Evolutionary conservation across 129 eudicot genomes (phyloP), one percentile per base, ranked within the genome.

Genomic region (Scalesia atractyloides): DNA sequence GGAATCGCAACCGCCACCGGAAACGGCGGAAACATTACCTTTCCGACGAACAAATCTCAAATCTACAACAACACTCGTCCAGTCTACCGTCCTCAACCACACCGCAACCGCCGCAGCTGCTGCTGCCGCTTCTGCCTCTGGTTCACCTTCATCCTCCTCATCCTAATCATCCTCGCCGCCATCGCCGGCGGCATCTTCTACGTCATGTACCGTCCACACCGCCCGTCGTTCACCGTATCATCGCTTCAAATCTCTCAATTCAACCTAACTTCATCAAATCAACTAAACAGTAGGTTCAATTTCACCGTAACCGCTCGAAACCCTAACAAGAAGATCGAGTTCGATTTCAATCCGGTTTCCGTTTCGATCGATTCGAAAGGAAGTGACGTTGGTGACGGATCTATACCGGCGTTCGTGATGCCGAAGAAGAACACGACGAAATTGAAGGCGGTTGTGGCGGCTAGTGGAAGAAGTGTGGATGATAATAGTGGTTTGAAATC

Each of bases 181-280:
- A n/a, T 80, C 50, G 76, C 88, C 67, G 94, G 76, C 60, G 86
- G 87, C 36, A 79, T 83, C 3, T 66, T 92, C n/a, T 92, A 80
- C 80, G 84, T 78, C 61, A 37, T 92, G 14, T 92, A 86, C 83
- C 97, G 96, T 15, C 97, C 97, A 0, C 93, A 86, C 52, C 90
- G 90, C 0, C 97, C 96, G 13, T 62, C 83, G 4, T 91, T 86
- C 82, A 16, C 91, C 13, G 84, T 91, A 5, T 70, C 91, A 12
- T 78, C 96, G 0, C 89, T 91, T 59, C 89, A 84, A 33, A 69
- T 91, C 72, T 68, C 86, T 0, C 83, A 78, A 30, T 84, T 91
- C 80, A 88, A 88, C 69, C 73, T 86, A 77, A 76, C 91, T 30
- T 83, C 87, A 12, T 78, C 90, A 1, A 53, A 84, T 54, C 64